phyloP scores from a whole-genome alignment of 257 asterid species.

The Knoxia roxburghii region DNA sequence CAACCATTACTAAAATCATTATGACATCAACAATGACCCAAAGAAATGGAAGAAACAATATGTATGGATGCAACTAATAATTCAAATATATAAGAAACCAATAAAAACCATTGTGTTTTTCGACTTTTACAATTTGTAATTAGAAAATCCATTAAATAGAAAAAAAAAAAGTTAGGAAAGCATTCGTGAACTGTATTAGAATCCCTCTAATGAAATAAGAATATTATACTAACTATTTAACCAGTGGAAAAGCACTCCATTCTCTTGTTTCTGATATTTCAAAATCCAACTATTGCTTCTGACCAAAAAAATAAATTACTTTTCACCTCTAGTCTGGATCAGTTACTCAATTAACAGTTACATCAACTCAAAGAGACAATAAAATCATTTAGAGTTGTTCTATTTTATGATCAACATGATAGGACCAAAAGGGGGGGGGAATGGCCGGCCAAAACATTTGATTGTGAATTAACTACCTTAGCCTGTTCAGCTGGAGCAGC shows the following conservation, averaged over 20 bases:
- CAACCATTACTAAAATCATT: not conserved
- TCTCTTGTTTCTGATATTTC: not conserved
- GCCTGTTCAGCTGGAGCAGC: slow-evolving; percentile 51
- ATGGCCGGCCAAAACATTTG: too few relatives aligned
- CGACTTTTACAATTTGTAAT: too few relatives aligned
- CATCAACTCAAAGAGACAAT: too few relatives aligned
- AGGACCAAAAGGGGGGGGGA: not conserved
- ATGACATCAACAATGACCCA: too few relatives aligned
- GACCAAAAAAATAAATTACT: too few relatives aligned
- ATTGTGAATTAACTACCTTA: slow-evolving; percentile 27
- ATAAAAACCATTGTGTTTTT: too few relatives aligned
- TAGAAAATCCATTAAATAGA: too few relatives aligned
- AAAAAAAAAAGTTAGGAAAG: not conserved
- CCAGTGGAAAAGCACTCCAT: not conserved
- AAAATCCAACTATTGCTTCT: not conserved
- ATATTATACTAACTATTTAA: not conserved
- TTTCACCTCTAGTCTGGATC: not conserved
- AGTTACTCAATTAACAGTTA: not conserved
- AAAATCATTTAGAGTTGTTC: not conserved
- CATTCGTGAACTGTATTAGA: not conserved
- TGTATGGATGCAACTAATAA: too few relatives aligned
- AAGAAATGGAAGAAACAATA: too few relatives aligned
- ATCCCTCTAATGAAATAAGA: not conserved
- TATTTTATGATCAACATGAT: too few relatives aligned
- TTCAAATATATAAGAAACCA: too few relatives aligned